Base-by-base conservation (phyloP, 2,329 filamentous ascomycete genomes). In the Herpotrichia juniperi region DNA sequence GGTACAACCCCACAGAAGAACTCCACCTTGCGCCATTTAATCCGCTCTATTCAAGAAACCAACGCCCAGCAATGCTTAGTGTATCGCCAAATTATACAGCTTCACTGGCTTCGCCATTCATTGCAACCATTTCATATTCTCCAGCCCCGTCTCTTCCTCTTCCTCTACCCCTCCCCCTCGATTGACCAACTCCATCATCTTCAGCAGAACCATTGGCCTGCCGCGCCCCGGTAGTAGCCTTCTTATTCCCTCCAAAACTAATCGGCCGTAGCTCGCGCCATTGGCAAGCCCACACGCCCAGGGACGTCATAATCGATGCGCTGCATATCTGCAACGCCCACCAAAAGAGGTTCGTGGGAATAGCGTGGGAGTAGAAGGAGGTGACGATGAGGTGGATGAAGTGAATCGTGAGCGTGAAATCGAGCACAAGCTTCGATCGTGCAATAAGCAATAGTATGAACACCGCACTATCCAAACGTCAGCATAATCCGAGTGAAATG, bases 401-500 rank as follows among this genome's bases (percentile, higher is more conserved):
- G 77, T 96, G 91, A 16, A 97, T 83, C 2, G 93, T 96, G 21
- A 97, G 79, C 26, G 91, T 90, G 73, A 97, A 99, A 76, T 99
- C 94, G 61, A 91, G 91, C 45, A 97, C 90, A 54, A 97, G 88
- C 74, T 97, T 97, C 42, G 89, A 94, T 56, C 94, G 91, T 17
- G 88, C 87, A 61, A 99, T 86, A 51, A 97, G 80, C 48, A 93
- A 77, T 45, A 96, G 85, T 51, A 97, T 88, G 35, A 91, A 89
- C 52, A 96, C 85, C 35, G 91, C 86, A 70, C 93, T 97, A 67
- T 53, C 1, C 28, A 3, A 21, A 12, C 10, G 48, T 72, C 46
- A 69, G 61, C 14, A 31, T 14, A 10, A 12, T 26, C 17, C n/a
- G 21, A 35, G 26, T 16, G 39, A 17, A 16, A 24, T 39, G 14